These are phyloP conservation scores for Vigna nakashimae DNA, from an alignment of 306 rosid species.

Conservation along the genomic window DNA sequence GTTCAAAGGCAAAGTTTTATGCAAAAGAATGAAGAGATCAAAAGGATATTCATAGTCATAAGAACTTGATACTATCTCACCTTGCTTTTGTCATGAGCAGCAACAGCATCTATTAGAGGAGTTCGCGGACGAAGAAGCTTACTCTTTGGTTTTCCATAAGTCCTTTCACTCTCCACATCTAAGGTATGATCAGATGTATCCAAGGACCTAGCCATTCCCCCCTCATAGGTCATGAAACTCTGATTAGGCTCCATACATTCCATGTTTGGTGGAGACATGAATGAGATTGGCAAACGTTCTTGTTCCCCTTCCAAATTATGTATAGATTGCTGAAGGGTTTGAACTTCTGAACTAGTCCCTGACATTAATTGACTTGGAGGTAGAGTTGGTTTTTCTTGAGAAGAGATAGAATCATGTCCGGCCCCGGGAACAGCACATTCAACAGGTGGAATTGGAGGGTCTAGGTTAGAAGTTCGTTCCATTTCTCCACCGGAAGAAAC, in stretches of 20 bases:
- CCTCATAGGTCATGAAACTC: constrained; percentile 49
- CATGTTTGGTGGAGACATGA: constrained; percentile 46
- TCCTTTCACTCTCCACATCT: constrained; percentile 59
- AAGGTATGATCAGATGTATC: constrained; percentile 51
- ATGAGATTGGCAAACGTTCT: constrained; percentile 41
- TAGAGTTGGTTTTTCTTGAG: constrained; percentile 37
- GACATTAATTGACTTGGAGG: constrained; percentile 48
- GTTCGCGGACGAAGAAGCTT: constrained; percentile 92
- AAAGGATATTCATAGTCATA: constrained; percentile 28
- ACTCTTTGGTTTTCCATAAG: constrained; percentile 59
- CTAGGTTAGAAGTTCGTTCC: constrained; percentile 44
- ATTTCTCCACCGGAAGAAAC: constrained; percentile 55
- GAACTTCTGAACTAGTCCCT: constrained; percentile 46
- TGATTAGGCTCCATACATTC: constrained; percentile 57
- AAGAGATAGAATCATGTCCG: constrained; percentile 44
- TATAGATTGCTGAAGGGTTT: constrained; percentile 23
- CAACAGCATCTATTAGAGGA: constrained; percentile 97
- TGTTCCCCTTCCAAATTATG: constrained; percentile 55
- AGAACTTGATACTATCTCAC: constrained; percentile 52
- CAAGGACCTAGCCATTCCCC: constrained; percentile 55
- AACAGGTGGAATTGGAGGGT: constrained; percentile 40
- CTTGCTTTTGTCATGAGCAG: constrained; percentile 97
- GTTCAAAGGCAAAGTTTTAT: constrained; percentile 44
- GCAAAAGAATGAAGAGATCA: constrained; percentile 39
- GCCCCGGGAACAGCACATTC: constrained; percentile 43